phyloP scores from a whole-genome alignment of 148 eudicot genomes.

The Tetragonia tetragonoides region DNA sequence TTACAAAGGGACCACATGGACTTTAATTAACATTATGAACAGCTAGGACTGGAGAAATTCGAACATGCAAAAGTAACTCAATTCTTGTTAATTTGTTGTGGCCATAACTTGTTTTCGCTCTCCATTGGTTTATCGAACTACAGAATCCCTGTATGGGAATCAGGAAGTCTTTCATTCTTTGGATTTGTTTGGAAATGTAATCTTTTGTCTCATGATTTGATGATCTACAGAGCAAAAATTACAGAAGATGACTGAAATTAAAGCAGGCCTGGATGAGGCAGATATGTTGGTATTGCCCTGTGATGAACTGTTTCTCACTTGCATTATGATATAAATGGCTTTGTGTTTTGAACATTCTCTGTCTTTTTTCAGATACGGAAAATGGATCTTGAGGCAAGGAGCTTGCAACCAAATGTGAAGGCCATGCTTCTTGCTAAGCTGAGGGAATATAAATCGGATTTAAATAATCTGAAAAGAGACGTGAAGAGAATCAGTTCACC shows the following conservation, averaged over 20 bases:
- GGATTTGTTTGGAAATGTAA: constrained; percentile 3
- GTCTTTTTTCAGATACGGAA: constrained; percentile 63
- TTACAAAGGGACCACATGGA: too few relatives aligned
- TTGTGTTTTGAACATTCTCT: constrained; percentile 15
- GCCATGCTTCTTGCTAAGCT: constrained; percentile 89
- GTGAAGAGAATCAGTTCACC: constrained; percentile 56
- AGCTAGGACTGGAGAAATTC: background rate
- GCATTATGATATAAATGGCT: background rate
- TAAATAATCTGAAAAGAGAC: constrained; percentile 76
- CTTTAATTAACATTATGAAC: too few relatives aligned
- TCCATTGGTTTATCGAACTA: background rate
- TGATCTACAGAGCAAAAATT: constrained; percentile 60
- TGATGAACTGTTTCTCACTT: constrained; percentile 9
- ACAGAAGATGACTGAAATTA: constrained; percentile 62
- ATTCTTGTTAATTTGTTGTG: background rate
- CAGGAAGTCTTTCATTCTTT: background rate
- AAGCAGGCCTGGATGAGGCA: constrained; percentile 76
- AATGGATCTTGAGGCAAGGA: constrained; percentile 97
- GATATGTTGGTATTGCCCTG: constrained; percentile 66
- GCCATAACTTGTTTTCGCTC: background rate
- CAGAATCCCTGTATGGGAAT: background rate
- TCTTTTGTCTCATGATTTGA: constrained; percentile 6
- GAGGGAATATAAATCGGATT: constrained; percentile 82
- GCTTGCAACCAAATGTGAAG: constrained; percentile 83
- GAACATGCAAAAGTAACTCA: background rate